Conservation (phyloP, 495 filamentous ascomycete genomes). For the Friedmanniomyces simplex region DNA sequence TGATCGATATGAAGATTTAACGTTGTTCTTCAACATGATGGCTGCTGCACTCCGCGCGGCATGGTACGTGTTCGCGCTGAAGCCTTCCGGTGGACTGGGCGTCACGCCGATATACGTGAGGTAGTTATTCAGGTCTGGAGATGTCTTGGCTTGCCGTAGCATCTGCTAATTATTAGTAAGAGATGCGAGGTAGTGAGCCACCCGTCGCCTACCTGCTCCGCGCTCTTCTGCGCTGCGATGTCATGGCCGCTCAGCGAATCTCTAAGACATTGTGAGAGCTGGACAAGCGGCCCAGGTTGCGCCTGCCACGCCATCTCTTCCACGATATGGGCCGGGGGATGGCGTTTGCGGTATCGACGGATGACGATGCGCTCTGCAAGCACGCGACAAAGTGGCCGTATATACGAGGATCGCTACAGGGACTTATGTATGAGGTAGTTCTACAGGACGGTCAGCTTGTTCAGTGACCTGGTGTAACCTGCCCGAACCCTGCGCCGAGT, state of each 20-base stretch:
- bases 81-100: conserved; percentile 48
- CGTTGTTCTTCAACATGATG: conserved; percentile 90
- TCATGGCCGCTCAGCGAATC: conserved; percentile 84
- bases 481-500: neutral
- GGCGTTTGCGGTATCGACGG: neutral
- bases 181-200: neutral
- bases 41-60: conserved; percentile 75
- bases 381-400: neutral
- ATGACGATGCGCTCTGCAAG: neutral
- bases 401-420: neutral
- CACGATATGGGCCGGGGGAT: neutral
- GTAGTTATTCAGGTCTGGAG: conserved; percentile 94
- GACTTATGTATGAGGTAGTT: neutral
- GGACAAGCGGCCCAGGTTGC: conserved; percentile 69
- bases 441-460: neutral
- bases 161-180: conserved; percentile 47
- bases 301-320: conserved; percentile 82
- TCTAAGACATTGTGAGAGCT: conserved; percentile 78
- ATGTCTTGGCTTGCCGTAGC: conserved; percentile 81
- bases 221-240: conserved; percentile 68
- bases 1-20: conserved; percentile 57
- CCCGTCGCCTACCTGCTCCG: conserved; percentile 48
- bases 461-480: neutral
- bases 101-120: conserved; percentile 82
- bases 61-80: conserved; percentile 50